Evolutionary conservation across 2,329 filamentous ascomycete species (phyloP), one percentile per base, ranked within the genome.

Genomic region (Hypoxylon sp.): DNA sequence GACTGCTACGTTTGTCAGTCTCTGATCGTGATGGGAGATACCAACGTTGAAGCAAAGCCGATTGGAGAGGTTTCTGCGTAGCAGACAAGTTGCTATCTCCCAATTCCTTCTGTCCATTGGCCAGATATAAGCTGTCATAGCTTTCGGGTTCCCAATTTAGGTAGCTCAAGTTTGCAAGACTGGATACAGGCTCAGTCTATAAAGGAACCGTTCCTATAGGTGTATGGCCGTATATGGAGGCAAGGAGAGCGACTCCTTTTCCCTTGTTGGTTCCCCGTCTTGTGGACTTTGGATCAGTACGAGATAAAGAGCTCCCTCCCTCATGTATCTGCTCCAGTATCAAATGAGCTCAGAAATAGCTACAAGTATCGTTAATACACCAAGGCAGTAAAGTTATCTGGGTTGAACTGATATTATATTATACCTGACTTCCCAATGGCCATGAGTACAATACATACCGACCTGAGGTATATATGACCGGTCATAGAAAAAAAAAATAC

Each of bases 11-110:
- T 23, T 58, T 57, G 13, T n/a, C n/a, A 7, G 29, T n/a, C 13
- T 49, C 40, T 53, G 33, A 37, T 24, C 13, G 43, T 55, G 51
- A 55, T 53, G 51, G 46, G 55, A 62, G 50, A 23, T 40, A 45
- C 48, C 17, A 23, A 40, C 20, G 43, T 45, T 23, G 31, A 29
- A 27, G 26, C 23, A 27, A 20, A 27, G 33, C 15, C 38, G 15
- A 35, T 35, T 55, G 9, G 23, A 38, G 23, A 38, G 24, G 20
- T 11, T 13, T 43, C 38, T 15, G 21, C 17, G 43, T 33, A 49
- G 24, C 15, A 42, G 41, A 26, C 11, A 27, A 33, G 20, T 18
- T 45, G 26, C 18, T 31, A 10, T 17, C 15, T 9, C 7, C n/a
- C 18, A 7, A 24, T 4, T 18, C n/a, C n/a, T n/a, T n/a, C 18